phyloP scores from a whole-genome alignment of 2,329 filamentous ascomycete species.

The Penicillium italicum region DNA sequence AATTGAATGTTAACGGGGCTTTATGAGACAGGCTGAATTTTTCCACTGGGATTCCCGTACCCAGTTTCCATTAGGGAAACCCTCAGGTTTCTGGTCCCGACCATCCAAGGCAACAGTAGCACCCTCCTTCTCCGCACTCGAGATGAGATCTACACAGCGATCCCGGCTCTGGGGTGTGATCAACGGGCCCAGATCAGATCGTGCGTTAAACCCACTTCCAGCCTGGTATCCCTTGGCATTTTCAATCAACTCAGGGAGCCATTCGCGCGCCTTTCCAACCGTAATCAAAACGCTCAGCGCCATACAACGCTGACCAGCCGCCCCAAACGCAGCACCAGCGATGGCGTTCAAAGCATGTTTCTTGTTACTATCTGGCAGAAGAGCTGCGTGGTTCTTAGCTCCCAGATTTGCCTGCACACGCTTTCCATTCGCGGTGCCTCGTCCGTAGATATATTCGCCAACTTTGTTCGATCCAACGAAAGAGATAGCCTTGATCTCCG shows the following conservation, averaged over 20 bases:
- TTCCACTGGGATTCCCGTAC: background rate
- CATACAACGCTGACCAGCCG: constrained; percentile 1
- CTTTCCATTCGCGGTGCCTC: constrained; percentile 58
- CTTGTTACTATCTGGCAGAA: constrained; percentile 1
- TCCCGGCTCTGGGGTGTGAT: constrained; percentile 58
- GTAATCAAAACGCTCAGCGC: background rate
- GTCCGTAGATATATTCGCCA: constrained; percentile 62
- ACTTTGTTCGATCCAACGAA: constrained; percentile 65
- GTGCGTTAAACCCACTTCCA: constrained; percentile 58
- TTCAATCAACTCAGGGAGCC: constrained; percentile 58
- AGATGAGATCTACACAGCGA: constrained; percentile 56
- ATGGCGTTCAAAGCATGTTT: background rate
- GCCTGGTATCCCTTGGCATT: constrained; percentile 55
- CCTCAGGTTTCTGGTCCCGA: background rate
- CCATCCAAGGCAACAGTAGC: constrained; percentile 56
- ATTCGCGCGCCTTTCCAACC: constrained; percentile 58
- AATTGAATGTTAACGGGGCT: background rate
- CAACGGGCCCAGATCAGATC: constrained; percentile 57
- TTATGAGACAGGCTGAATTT: too few relatives aligned
- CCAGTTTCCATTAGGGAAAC: constrained; percentile 3
- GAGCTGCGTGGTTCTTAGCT: background rate
- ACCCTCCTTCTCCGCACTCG: constrained; percentile 57
- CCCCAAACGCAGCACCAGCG: constrained; percentile 1
- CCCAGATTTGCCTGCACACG: constrained; percentile 1
- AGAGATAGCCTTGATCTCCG: constrained; percentile 61